Evolutionary conservation across 441 rosid species (phyloP).

Genomic region (Melianthus villosus): DNA sequence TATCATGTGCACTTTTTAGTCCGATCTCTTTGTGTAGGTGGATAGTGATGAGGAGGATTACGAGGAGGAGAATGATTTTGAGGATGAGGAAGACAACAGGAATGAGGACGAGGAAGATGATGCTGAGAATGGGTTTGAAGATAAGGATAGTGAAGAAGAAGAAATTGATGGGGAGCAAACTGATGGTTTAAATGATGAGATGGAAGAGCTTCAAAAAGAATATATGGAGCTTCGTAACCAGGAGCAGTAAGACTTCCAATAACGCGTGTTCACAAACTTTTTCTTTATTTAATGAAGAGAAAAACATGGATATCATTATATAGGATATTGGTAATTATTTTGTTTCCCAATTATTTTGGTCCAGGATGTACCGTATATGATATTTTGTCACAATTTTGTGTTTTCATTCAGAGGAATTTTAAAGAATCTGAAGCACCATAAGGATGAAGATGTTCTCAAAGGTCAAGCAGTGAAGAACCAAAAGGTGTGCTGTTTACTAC

Average conservation of each 20-base stretch:
- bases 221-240: slow-evolving; percentile 45
- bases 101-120: slow-evolving; percentile 7
- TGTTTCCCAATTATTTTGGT: neutral
- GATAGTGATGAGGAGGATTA: too few species aligned
- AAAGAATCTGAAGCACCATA: slow-evolving; percentile 57
- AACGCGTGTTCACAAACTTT: too few species aligned
- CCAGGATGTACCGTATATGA: neutral
- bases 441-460: slow-evolving; percentile 71
- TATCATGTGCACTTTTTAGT: too few species aligned
- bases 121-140: slow-evolving; percentile 13
- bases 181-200: slow-evolving; percentile 31
- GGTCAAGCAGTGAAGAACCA: slow-evolving; percentile 91
- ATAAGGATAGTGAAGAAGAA: slow-evolving; percentile 18
- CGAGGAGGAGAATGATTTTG: slow-evolving; percentile 24
- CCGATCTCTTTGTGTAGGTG: too few species aligned
- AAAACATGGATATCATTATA: neutral
- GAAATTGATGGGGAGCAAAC: slow-evolving; percentile 6
- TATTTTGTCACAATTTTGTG: neutral
- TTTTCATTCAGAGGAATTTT: slow-evolving; percentile 33
- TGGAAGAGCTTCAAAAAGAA: slow-evolving; percentile 82
- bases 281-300: neutral
- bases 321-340: neutral
- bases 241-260: slow-evolving; percentile 46
- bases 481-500: slow-evolving; percentile 54
- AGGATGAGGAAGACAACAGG: slow-evolving; percentile 22